Evolutionary conservation across 75 land plant genomes (phyloP).

Genomic region (Azolla pinnata): DNA sequence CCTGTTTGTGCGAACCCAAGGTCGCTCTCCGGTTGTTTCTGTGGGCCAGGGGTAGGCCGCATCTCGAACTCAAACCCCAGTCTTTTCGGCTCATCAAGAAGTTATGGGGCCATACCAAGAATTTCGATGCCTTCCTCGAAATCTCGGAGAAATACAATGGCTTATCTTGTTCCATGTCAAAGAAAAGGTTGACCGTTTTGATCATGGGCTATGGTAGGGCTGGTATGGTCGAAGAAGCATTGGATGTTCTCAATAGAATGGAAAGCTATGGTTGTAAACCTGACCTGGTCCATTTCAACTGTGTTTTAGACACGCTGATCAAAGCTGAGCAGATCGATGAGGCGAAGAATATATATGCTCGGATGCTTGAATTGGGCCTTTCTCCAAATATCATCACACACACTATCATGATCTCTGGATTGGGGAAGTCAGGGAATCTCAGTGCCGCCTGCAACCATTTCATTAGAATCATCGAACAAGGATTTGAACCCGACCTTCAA

Average conservation of each 20-base stretch:
- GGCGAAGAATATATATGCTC: constrained; percentile 40
- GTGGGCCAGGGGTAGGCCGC: not conserved
- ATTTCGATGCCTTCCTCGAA: not conserved
- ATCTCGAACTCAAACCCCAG: not conserved
- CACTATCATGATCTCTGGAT: constrained; percentile 14
- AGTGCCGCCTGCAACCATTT: constrained; percentile 40
- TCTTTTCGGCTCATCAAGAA: not conserved
- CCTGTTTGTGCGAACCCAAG: not conserved
- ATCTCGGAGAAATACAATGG: not conserved
- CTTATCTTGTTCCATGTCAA: not conserved
- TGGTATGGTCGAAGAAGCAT: constrained; percentile 46
- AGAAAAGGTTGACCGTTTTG: constrained; percentile 22
- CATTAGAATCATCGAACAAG: constrained; percentile 46
- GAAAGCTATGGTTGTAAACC: constrained; percentile 33
- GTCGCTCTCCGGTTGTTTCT: not conserved
- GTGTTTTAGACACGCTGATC: constrained; percentile 22
- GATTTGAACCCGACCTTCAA: constrained; percentile 46
- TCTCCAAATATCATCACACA: constrained; percentile 31
- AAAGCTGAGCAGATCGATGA: constrained; percentile 25
- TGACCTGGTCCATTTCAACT: constrained; percentile 34
- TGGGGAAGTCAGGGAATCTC: constrained; percentile 35
- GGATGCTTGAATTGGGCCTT: constrained; percentile 26
- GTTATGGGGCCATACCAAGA: not conserved
- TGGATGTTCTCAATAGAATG: constrained; percentile 40
- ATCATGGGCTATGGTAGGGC: constrained; percentile 23